A percentile compares a stretch with the other conserved stretches of the same genome.
Conservation (phyloP, 495 filamentous ascomycete species). For the Aspergillus biplanus region DNA sequence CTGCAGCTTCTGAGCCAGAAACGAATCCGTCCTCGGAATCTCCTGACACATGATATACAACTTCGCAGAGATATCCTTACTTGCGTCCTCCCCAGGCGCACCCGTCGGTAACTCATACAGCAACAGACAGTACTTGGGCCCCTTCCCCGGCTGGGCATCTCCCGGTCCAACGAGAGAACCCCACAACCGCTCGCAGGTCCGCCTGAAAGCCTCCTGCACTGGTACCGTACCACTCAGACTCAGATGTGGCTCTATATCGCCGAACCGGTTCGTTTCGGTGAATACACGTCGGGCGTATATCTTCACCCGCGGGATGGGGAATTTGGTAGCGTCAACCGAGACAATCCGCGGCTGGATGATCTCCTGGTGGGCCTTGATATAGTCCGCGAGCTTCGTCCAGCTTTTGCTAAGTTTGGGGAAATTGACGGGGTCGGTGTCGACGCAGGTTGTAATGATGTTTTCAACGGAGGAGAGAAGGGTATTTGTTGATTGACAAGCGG, state of each 20-base stretch:
- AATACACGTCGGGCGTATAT: conserved; percentile 11
- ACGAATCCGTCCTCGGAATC: not conserved
- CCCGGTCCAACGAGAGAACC: not conserved
- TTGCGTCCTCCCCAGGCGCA: not conserved
- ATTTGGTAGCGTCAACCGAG: conserved; percentile 13
- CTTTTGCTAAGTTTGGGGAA: not conserved
- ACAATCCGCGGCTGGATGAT: conserved; percentile 11
- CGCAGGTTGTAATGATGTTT: not conserved
- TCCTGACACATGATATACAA: not conserved
- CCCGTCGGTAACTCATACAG: conserved; percentile 13
- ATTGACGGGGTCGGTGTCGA: not conserved
- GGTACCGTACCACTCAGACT: not conserved
- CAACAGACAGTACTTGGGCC: conserved; percentile 6
- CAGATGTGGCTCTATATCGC: conserved; percentile 8
- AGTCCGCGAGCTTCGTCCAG: not conserved
- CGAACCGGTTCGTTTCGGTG: not conserved
- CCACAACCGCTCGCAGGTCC: not conserved
- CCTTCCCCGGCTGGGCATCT: not conserved
- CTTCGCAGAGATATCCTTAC: conserved; percentile 1
- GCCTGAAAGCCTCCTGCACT: not conserved
- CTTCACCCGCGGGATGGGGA: conserved; percentile 9
- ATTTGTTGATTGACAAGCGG: not conserved
- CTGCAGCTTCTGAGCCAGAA: not conserved
- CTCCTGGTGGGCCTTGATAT: not conserved
- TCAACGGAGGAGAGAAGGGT: not conserved